A percentile compares a stretch with the other conserved stretches of the same genome.
phyloP scores from a whole-genome alignment of 768 basidiomycete genomes.

The Auriscalpium vulgare region DNA sequence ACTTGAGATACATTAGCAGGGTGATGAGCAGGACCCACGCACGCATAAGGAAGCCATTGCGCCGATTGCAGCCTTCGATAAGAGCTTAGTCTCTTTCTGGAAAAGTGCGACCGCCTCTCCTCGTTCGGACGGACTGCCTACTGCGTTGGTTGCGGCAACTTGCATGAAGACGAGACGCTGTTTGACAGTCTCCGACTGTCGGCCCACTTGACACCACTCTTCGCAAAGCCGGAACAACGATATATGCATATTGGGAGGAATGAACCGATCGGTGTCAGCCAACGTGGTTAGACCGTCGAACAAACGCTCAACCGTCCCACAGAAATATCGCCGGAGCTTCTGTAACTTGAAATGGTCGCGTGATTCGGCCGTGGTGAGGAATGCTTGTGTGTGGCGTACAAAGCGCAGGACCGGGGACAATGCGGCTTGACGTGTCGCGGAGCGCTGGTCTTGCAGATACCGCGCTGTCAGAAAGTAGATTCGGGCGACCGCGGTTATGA shows the following conservation, averaged over 20 bases:
- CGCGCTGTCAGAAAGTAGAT: constrained; percentile 85
- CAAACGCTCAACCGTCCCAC: constrained; percentile 79
- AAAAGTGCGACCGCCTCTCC: constrained; percentile 23
- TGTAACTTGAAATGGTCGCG: constrained; percentile 74
- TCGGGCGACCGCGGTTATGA: constrained; percentile 80
- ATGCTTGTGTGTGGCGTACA: constrained; percentile 72
- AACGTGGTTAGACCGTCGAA: constrained; percentile 68
- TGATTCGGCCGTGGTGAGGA: constrained; percentile 64
- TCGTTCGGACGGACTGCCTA: constrained; percentile 46
- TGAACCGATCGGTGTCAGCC: constrained; percentile 69
- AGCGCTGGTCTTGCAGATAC: constrained; percentile 61
- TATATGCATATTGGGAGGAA: constrained; percentile 67
- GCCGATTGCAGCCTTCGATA: constrained; percentile 80
- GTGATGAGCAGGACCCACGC: constrained; percentile 27
- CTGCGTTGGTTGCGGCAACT: constrained; percentile 47
- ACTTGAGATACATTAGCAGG: constrained; percentile 1
- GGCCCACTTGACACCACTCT: constrained; percentile 88
- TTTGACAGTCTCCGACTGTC: constrained; percentile 63
- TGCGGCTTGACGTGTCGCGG: constrained; percentile 61
- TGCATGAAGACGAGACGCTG: constrained; percentile 68
- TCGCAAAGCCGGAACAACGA: constrained; percentile 80
- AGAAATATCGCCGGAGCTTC: constrained; percentile 82
- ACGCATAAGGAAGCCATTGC: constrained; percentile 86
- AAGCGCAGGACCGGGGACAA: constrained; percentile 80
- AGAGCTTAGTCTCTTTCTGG: constrained; percentile 52